These are phyloP conservation scores for Colletotrichum sp. DNA, from an alignment of 2,329 filamentous ascomycete genomes.

Conservation along the genomic window DNA sequence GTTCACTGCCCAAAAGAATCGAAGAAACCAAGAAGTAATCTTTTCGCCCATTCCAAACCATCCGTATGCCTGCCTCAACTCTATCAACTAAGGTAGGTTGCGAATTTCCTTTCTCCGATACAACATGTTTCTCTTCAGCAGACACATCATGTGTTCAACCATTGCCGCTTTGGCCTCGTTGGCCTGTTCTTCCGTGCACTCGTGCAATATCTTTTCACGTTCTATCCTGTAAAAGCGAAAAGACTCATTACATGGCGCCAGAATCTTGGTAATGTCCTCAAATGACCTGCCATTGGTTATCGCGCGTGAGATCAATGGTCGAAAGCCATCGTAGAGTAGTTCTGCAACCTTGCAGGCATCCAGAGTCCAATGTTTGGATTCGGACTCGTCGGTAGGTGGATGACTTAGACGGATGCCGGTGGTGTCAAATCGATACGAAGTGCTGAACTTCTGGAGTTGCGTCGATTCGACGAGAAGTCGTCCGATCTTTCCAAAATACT, in stretches of 20 bases:
- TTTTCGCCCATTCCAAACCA: fast-evolving
- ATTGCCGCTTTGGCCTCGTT: background rate
- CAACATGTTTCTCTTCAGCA: background rate
- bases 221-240: fast-evolving
- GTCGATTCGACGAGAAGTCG: background rate
- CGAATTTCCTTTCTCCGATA: background rate
- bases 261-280: background rate
- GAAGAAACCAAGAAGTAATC: background rate
- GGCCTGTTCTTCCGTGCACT: background rate
- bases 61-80: background rate
- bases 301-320: background rate
- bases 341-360: background rate
- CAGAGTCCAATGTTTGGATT: background rate
- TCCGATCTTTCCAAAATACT: background rate
- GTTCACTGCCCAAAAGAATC: background rate
- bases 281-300: background rate
- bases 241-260: fast-evolving
- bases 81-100: background rate
- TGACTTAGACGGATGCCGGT: background rate
- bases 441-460: background rate
- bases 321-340: background rate
- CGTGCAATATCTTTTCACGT: fast-evolving
- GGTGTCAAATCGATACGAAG: fast-evolving
- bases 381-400: background rate
- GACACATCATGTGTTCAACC: background rate